These are phyloP conservation scores for Phytophthora podocarpi DNA, from an alignment of 352 stramenopile species.

Conservation along the genomic window DNA sequence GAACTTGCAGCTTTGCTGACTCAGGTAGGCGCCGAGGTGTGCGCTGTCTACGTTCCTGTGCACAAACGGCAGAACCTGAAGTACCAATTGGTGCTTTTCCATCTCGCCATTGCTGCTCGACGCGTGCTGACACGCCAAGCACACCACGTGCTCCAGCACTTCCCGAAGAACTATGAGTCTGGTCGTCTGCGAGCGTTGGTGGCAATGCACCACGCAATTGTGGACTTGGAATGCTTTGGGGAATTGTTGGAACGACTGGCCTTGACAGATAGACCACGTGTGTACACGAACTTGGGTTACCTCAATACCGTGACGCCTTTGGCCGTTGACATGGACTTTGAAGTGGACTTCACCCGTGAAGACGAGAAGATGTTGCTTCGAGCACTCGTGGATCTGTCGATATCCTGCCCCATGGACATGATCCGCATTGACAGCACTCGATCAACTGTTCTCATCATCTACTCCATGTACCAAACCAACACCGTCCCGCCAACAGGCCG, in stretches of 20 bases:
- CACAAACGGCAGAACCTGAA: constrained; percentile 74
- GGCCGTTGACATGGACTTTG: constrained; percentile 69
- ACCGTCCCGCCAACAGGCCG: constrained; percentile 49
- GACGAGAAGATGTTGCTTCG: constrained; percentile 69
- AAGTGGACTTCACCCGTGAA: constrained; percentile 68
- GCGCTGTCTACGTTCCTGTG: constrained; percentile 71
- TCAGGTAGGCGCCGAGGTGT: constrained; percentile 67
- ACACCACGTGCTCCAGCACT: constrained; percentile 70
- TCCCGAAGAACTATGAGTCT: constrained; percentile 71
- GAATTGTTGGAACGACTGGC: constrained; percentile 64
- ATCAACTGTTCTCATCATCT: constrained; percentile 70
- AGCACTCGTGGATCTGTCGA: constrained; percentile 68
- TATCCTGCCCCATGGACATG: constrained; percentile 66
- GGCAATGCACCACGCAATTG: constrained; percentile 59
- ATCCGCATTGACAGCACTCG: constrained; percentile 73
- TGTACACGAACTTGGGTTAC: constrained; percentile 62
- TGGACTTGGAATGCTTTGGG: constrained; percentile 70
- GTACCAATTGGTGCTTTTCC: constrained; percentile 74
- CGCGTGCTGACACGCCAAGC: constrained; percentile 52
- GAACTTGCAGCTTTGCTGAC: constrained; percentile 43
- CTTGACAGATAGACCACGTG: constrained; percentile 37
- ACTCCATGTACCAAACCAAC: constrained; percentile 83
- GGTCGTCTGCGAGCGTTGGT: constrained; percentile 57
- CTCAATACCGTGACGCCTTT: constrained; percentile 68
- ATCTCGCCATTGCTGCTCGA: constrained; percentile 57